Evolutionary conservation across 106 monocot genomes (phyloP), one percentile per base, ranked within the genome.

Genomic region (Ottelia alismoides): DNA sequence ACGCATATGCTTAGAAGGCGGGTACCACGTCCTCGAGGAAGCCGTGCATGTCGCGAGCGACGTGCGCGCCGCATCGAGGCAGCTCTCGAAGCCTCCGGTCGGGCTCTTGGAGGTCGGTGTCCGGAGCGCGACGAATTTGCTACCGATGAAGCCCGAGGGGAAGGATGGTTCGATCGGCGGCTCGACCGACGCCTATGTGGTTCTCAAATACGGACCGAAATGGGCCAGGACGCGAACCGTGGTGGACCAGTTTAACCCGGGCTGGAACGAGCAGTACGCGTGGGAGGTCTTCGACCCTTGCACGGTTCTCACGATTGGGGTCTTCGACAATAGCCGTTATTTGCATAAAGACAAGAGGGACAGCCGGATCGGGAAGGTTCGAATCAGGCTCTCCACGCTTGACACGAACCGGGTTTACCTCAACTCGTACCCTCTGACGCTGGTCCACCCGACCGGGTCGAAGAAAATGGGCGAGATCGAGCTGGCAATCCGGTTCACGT

Each of bases 251-350:
- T 92, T 82, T 67, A 87, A 92, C 24, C 87, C 92, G 2, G 51
- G 79, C 17, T 92, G 92, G 92, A 80, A 87, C 74, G 92, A 92
- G 74, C 92, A 92, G 79, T 92, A 92, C 69, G 76, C 78, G 1
- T 92, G 92, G 92, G 92, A 92, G 49, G 92, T 92, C 32, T 92
- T 75, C 68, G 92, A 92, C 60, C 92, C 92, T 2, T 92, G 92
- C 70, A 92, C 92, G 47, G 92, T 87, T 45, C 79, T 92, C 61
- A 80, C 87, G 55, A 68, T 92, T 53, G 87, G 66, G 22, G 87
- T 92, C 28, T 83, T 92, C 72, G 92, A 87, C 76, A 92, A 87
- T 74, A 58, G 51, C 32, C 67, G 74, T 30, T 51, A 27, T 55
- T 26, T 58, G 57, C 52, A 45, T n/a, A 27, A 45, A 1, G 27